Evolutionary conservation across 139 green algal species (phyloP).

Genomic region (Auxenochlorella protothecoides): DNA sequence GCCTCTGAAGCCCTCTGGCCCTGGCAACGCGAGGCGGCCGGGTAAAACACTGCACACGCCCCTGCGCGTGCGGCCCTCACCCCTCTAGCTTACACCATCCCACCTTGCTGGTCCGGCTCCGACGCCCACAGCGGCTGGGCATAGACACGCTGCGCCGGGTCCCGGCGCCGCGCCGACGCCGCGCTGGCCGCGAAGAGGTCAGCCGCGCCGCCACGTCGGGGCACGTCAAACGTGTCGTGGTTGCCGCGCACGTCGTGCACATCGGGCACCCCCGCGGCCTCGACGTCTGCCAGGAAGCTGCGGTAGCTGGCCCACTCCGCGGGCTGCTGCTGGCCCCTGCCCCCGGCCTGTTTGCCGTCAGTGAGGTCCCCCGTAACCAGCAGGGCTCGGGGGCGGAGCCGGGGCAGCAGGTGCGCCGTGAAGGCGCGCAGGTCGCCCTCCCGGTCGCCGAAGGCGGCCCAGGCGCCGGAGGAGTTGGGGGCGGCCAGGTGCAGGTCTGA

Average conservation of each 20-base stretch:
- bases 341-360: constrained; percentile 33
- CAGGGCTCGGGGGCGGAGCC: constrained; percentile 14
- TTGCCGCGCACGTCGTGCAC: constrained; percentile 59
- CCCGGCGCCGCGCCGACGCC: constrained; percentile 20
- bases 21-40: too few species aligned
- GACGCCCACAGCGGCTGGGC: constrained; percentile 4
- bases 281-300: constrained; percentile 11
- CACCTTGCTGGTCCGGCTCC: background rate
- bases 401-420: constrained; percentile 14
- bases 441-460: constrained; percentile 29
- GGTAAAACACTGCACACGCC: too few species aligned
- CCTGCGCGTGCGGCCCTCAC: too few species aligned
- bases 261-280: background rate
- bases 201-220: constrained; percentile 11
- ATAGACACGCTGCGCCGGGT: constrained; percentile 9
- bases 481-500: constrained; percentile 22
- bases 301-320: constrained; percentile 36
- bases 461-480: background rate
- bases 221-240: constrained; percentile 59
- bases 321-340: constrained; percentile 26
- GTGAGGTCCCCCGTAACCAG: constrained; percentile 50
- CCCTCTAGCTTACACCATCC: constrained; percentile 1
- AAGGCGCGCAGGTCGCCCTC: constrained; percentile 32
- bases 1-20: too few species aligned
- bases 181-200: constrained; percentile 36